phyloP scores from a whole-genome alignment of 805 yeast species.

The Myxozyma neglecta region DNA sequence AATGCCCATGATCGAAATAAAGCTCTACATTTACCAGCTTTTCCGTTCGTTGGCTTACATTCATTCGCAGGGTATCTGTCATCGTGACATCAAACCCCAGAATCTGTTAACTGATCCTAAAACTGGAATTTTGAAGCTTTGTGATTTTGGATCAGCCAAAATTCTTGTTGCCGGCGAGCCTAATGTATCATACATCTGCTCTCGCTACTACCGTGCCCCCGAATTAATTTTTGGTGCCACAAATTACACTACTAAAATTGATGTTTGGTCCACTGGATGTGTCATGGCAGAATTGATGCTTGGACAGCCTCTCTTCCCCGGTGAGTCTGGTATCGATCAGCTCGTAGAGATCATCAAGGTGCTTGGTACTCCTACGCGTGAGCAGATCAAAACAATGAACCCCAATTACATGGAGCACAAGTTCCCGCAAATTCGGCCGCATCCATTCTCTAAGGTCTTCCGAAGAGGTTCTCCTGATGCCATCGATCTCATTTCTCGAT shows the following conservation, averaged over 20 bases:
- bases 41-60: constrained; percentile 75
- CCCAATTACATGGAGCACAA: constrained; percentile 97
- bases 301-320: constrained; percentile 97
- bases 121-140: constrained; percentile 80
- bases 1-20: constrained; percentile 89
- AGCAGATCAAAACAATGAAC: constrained; percentile 91
- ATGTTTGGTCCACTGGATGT: constrained; percentile 97
- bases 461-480: constrained; percentile 82
- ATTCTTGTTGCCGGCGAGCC: constrained; percentile 86
- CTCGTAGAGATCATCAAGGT: constrained; percentile 94
- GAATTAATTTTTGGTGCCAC: constrained; percentile 97
- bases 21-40: constrained; percentile 81
- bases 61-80: constrained; percentile 73
- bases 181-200: constrained; percentile 93
- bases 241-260: constrained; percentile 93
- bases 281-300: constrained; percentile 95
- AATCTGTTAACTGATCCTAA: constrained; percentile 83
- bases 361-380: constrained; percentile 90
- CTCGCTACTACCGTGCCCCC: constrained; percentile 95
- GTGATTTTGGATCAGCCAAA: constrained; percentile 97
- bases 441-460: constrained; percentile 62
- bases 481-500: constrained; percentile 74
- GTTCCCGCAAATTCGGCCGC: constrained; percentile 65
- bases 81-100: constrained; percentile 90
- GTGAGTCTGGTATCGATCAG: constrained; percentile 96